These are phyloP conservation scores for Umbelopsis sp. DNA, from an alignment of 192 early-diverging fungal genomes.

Conservation along the genomic window DNA sequence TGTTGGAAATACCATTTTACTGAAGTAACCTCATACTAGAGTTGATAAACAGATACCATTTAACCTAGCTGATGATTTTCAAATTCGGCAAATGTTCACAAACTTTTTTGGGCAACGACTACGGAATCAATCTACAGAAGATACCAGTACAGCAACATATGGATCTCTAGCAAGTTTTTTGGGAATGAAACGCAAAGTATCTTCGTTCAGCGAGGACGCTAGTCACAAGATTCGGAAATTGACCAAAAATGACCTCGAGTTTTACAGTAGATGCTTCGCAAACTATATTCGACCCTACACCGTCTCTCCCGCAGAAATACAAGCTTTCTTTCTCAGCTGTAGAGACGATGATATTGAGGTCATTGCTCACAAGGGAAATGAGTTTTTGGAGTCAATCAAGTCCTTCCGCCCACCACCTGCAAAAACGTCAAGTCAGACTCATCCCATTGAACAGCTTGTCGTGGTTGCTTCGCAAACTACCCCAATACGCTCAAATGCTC, in stretches of 20 bases:
- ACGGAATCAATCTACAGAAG: not conserved
- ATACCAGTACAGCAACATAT: not conserved
- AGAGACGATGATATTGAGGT: not conserved
- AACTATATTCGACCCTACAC: slow-evolving; percentile 2
- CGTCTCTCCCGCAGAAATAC: slow-evolving; percentile 1
- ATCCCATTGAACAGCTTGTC: not conserved
- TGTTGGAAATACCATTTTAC: not conserved
- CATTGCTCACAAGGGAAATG: not conserved
- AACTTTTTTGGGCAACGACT: not conserved
- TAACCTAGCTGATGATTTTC: slow-evolving; percentile 5
- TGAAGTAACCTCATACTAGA: not conserved
- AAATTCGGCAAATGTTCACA: slow-evolving; percentile 2
- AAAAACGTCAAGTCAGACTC: not conserved
- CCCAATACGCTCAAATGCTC: not conserved
- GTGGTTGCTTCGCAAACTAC: not conserved
- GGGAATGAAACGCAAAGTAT: slow-evolving; percentile 1
- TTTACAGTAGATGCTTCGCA: slow-evolving; percentile 11
- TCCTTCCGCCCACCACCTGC: not conserved
- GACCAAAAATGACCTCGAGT: not conserved
- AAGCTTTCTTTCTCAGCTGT: not conserved
- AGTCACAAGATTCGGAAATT: not conserved
- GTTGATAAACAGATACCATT: not conserved
- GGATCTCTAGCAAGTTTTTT: not conserved
- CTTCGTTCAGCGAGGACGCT: not conserved
- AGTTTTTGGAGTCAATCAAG: not conserved